Base-by-base conservation (phyloP, 192 early-diverging fungal species). In the Podila horticola region DNA sequence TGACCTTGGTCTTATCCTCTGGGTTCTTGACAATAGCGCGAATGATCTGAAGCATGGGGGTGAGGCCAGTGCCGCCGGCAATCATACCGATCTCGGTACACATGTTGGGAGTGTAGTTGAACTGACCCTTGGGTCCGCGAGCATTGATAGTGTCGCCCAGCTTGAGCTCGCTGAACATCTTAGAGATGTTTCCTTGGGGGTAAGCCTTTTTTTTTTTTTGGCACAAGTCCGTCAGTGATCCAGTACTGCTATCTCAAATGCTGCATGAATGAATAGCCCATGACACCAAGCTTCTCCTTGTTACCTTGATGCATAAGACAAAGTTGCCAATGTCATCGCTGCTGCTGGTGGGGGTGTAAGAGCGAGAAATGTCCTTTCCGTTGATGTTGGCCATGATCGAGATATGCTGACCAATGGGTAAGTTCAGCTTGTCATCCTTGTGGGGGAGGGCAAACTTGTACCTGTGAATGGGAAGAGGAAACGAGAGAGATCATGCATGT, bases 41-140 rank as follows among this genome's bases (percentile, higher is more conserved):
- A 59, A 98, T 94, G 67, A 99, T 92, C 91, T 94, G 96, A 66
- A 94, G 88, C 97, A 98, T 98, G 60, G 97, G 97, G 1, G 97
- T 96, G 72, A 98, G 94, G n/a, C 93, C 97, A 59, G 97, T 95
- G 64, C 97, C 97, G 34, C 96, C 95, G 48, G 96, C 96, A 88
- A 97, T 92, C 96, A 98, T 97, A 64, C 96, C 95, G 20, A 98
- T 83, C 11, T 82, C 83, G 19, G 87, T 87, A 51, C 91, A 88
- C 86, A 95, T 91, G 76, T 96, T 95, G 57, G 95, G 90, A 24
- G 82, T 87, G 86, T 97, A 97, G 71, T 85, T 90, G 87, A 97
- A 97, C 55, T 90, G 87, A 28, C 97, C 97, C 86, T 96, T 96
- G 11, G 97, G 97, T 8, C 97, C 97, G 58, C 90, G 90, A n/a